Percentiles rank a stretch among this genome's conserved stretches.
Conservation (phyloP, 306 rosid species). For the Ammopiptanthus mongolicus region DNA sequence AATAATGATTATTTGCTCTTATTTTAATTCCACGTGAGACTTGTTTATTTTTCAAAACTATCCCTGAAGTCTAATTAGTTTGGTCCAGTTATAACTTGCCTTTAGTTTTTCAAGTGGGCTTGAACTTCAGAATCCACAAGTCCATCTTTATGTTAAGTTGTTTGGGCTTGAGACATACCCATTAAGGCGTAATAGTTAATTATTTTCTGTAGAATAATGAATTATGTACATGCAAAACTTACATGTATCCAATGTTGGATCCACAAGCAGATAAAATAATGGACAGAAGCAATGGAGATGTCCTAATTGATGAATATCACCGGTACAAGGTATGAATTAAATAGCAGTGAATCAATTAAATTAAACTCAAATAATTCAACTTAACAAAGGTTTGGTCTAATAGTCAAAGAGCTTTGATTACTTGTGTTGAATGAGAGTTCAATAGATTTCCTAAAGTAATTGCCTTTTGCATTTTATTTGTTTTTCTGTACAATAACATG, state of each 20-base stretch:
- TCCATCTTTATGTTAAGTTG: too few relatives aligned
- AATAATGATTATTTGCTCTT: too few relatives aligned
- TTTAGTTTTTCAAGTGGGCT: too few relatives aligned
- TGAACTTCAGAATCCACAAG: too few relatives aligned
- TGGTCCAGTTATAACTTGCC: too few relatives aligned
- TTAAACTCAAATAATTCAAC: neutral
- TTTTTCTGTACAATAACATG: neutral
- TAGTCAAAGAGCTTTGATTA: neutral
- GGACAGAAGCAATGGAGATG: slow-evolving; percentile 41
- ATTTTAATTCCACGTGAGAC: too few relatives aligned
- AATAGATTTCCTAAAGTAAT: neutral
- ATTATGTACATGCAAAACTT: neutral
- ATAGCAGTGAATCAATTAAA: neutral
- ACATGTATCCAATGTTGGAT: neutral
- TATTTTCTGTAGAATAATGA: neutral
- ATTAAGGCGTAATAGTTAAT: neutral
- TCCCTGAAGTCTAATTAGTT: too few relatives aligned
- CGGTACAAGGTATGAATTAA: slow-evolving; percentile 33
- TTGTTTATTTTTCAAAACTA: too few relatives aligned
- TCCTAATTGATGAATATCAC: slow-evolving; percentile 39
- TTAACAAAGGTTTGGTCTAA: neutral
- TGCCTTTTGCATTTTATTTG: neutral
- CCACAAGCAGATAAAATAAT: slow-evolving; percentile 33
- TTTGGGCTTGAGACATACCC: neutral
- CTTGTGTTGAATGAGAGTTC: neutral